Evolutionary conservation across 306 rosid genomes (phyloP).

Genomic region (Prunus campanulata): DNA sequence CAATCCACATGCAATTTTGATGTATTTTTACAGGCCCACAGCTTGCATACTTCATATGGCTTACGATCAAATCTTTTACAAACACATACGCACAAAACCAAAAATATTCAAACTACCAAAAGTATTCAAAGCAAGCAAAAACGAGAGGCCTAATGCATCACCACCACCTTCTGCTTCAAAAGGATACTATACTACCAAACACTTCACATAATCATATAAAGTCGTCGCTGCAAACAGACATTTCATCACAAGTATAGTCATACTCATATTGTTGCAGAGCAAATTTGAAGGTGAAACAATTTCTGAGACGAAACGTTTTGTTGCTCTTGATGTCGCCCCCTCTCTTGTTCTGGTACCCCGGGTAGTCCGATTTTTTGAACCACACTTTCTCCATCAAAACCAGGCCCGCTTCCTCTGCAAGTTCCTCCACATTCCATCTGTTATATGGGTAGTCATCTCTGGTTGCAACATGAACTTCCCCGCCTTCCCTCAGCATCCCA

Average conservation of each 20-base stretch:
- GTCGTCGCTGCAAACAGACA: neutral
- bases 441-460: conserved; percentile 25
- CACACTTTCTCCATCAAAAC: neutral
- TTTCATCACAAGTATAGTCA: neutral
- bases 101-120: neutral
- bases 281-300: conserved; percentile 28
- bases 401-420: conserved; percentile 8
- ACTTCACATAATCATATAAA: neutral
- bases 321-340: conserved; percentile 15
- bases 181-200: too few relatives aligned
- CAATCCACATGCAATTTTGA: neutral
- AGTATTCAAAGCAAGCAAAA: neutral
- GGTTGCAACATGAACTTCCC: conserved; percentile 27
- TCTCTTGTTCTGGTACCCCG: conserved; percentile 28
- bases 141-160: too few relatives aligned
- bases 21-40: too few relatives aligned
- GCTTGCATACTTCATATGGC: neutral
- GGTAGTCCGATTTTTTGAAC: conserved; percentile 10
- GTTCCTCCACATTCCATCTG: conserved; percentile 17
- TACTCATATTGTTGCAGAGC: neutral
- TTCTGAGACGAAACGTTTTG: conserved; percentile 11
- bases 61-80: neutral
- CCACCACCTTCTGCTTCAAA: too few relatives aligned
- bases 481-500: conserved; percentile 10
- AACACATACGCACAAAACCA: neutral